A percentile compares a stretch with the other conserved stretches of the same genome.
These are phyloP conservation scores for Syzygium aromaticum DNA, from an alignment of 345 rosid species.

Conservation along the genomic window DNA sequence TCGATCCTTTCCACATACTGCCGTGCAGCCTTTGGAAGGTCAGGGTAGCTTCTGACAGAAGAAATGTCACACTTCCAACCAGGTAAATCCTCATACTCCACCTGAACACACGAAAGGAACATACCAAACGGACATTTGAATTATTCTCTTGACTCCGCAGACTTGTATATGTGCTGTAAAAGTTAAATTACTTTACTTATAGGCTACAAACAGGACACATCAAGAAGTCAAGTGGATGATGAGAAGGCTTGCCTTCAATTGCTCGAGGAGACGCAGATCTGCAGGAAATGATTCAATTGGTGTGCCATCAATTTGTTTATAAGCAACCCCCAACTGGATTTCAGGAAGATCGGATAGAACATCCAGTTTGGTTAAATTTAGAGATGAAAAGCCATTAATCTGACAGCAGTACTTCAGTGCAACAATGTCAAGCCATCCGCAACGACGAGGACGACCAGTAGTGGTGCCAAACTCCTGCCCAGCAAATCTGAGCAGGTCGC, in stretches of 20 bases:
- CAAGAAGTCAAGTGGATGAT: not conserved
- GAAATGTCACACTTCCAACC: conserved; percentile 93
- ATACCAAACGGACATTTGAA: not conserved
- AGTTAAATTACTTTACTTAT: not conserved
- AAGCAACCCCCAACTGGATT: conserved; percentile 75
- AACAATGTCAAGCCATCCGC: conserved; percentile 99
- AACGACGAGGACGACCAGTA: conserved; percentile 98
- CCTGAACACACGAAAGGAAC: conserved; percentile 27
- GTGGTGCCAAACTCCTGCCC: conserved; percentile 98
- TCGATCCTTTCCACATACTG: conserved; percentile 86
- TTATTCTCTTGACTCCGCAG: not conserved
- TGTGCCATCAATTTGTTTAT: conserved; percentile 63
- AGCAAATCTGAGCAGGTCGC: conserved; percentile 75
- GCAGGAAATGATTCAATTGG: conserved; percentile 75
- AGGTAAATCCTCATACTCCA: conserved; percentile 82
- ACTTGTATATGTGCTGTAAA: not conserved
- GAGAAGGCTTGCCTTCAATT: conserved; percentile 43
- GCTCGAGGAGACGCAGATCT: conserved; percentile 78
- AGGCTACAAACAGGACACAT: not conserved
- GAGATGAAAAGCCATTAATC: conserved; percentile 90
- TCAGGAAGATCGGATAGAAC: conserved; percentile 82
- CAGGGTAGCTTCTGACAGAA: conserved; percentile 54
- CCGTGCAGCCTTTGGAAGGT: conserved; percentile 78
- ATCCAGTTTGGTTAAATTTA: conserved; percentile 93
- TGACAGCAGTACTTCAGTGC: conserved; percentile 78